Conservation (phyloP, 73 alveolate species). For the Paraurostyla sp. region DNA sequence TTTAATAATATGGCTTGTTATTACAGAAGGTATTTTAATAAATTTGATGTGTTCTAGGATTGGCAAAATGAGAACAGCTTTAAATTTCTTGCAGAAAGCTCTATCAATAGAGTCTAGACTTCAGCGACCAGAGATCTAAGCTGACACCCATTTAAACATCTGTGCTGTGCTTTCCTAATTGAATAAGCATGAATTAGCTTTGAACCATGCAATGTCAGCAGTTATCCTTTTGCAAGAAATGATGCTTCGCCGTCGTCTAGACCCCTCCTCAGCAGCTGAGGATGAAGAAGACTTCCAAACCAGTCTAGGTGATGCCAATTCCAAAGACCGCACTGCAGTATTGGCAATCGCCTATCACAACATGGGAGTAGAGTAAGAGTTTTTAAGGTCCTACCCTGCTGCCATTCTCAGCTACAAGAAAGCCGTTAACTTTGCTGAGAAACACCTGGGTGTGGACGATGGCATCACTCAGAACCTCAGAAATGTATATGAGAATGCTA, state of each 20-base stretch:
- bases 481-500: constrained; percentile 77
- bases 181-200: constrained; percentile 87
- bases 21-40: constrained; percentile 72
- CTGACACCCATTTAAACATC: constrained; percentile 88
- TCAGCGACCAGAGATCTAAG: constrained; percentile 80
- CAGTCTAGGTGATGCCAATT: not conserved
- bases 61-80: constrained; percentile 87
- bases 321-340: constrained; percentile 80
- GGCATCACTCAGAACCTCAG: constrained; percentile 75
- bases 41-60: constrained; percentile 22
- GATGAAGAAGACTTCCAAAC: constrained; percentile 60
- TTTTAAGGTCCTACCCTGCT: constrained; percentile 73
- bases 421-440: constrained; percentile 80
- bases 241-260: constrained; percentile 32
- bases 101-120: constrained; percentile 81
- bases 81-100: constrained; percentile 82
- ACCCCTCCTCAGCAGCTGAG: constrained; percentile 2
- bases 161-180: constrained; percentile 89
- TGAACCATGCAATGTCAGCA: constrained; percentile 88
- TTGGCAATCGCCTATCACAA: constrained; percentile 89
- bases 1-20: constrained; percentile 89
- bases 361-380: constrained; percentile 92
- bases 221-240: constrained; percentile 70
- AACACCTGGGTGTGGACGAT: constrained; percentile 72
- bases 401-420: constrained; percentile 70